Evolutionary conservation across 805 yeast genomes (phyloP).

Genomic region (Naumovozyma baii): DNA sequence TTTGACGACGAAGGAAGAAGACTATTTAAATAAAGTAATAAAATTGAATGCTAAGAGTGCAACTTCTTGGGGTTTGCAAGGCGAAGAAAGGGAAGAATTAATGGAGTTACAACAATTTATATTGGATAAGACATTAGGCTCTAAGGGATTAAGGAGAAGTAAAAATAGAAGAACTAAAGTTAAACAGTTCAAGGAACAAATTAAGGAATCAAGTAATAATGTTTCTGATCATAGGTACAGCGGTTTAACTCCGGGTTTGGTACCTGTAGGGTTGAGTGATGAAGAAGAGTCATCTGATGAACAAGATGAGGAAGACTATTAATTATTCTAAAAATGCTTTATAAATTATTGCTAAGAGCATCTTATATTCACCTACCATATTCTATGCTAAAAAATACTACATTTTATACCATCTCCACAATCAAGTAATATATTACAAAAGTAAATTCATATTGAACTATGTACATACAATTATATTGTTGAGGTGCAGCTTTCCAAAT

Average conservation of each 20-base stretch:
- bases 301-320: constrained; percentile 8
- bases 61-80: constrained; percentile 35
- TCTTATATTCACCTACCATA: no score
- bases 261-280: constrained; percentile 64
- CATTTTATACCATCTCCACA: no score
- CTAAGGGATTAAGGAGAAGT: constrained; percentile 30
- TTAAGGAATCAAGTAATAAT: constrained; percentile 7
- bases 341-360: no score
- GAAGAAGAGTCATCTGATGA: constrained; percentile 36
- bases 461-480: no score
- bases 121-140: constrained; percentile 33
- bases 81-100: constrained; percentile 33
- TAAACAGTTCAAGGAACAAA: constrained; percentile 26
- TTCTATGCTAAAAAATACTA: no score
- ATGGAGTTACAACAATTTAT: constrained; percentile 36
- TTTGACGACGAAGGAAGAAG: constrained; percentile 29
- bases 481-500: no score
- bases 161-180: constrained; percentile 21
- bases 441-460: no score
- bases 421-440: no score
- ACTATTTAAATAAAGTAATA: constrained; percentile 28
- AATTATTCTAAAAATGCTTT: neutral
- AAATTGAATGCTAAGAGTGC: constrained; percentile 32
- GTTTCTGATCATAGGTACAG: constrained; percentile 31
- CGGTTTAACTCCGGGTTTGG: constrained; percentile 78